Evolutionary conservation across 2,329 filamentous ascomycete species (phyloP).

Genomic region (Bipolaris sorokiniana): DNA sequence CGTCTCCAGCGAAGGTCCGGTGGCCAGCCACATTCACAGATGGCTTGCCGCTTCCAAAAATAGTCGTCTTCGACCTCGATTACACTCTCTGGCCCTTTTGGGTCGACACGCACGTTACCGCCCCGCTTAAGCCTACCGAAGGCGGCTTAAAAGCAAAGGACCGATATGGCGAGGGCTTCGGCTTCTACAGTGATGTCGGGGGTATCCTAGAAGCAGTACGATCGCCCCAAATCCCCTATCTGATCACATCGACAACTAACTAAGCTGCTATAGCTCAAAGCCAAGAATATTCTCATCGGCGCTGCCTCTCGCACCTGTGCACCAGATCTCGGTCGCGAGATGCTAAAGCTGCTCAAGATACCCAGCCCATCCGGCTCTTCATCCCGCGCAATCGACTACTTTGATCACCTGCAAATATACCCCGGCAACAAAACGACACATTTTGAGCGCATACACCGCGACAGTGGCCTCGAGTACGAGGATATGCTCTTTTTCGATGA

Average conservation of each 20-base stretch:
- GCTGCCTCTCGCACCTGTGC: slow-evolving; percentile 82
- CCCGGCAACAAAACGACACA: slow-evolving; percentile 85
- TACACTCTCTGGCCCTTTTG: slow-evolving; percentile 99
- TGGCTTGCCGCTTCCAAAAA: slow-evolving; percentile 74
- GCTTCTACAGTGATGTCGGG: slow-evolving; percentile 56
- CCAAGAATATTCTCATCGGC: slow-evolving; percentile 64
- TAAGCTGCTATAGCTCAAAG: slow-evolving; percentile 38
- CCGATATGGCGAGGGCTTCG: slow-evolving; percentile 54
- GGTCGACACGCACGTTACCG: slow-evolving; percentile 89
- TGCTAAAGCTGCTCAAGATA: slow-evolving; percentile 76
- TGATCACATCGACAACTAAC: neutral
- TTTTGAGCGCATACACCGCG: slow-evolving; percentile 74
- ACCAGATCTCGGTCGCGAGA: slow-evolving; percentile 78
- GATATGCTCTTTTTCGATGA: slow-evolving; percentile 98
- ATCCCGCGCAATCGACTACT: slow-evolving; percentile 56
- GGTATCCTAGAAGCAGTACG: slow-evolving; percentile 49
- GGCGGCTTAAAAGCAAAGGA: slow-evolving; percentile 59
- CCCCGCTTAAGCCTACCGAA: slow-evolving; percentile 66
- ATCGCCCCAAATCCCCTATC: neutral
- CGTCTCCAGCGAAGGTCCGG: slow-evolving; percentile 44
- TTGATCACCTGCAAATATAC: slow-evolving; percentile 66
- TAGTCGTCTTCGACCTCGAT: slow-evolving; percentile 94
- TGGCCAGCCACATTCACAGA: slow-evolving; percentile 66
- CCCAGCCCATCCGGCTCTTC: slow-evolving; percentile 58
- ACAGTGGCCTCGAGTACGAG: slow-evolving; percentile 72